Evolutionary conservation across 2,329 filamentous ascomycete genomes (phyloP), one percentile per base, ranked within the genome.

Genomic region (Cladophialophora yegresii): DNA sequence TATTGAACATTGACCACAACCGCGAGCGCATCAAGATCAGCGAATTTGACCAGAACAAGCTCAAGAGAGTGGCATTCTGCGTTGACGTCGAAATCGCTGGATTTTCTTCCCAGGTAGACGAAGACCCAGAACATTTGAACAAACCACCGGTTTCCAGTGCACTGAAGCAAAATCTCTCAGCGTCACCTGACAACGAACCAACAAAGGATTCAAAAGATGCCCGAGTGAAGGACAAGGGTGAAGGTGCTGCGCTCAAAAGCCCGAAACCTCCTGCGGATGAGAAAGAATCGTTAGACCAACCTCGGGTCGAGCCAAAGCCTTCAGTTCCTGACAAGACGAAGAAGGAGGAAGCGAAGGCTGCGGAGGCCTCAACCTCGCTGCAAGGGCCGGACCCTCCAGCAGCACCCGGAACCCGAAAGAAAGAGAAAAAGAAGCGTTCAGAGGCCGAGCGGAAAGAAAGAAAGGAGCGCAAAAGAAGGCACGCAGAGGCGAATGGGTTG

Each of bases 41-140:
- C 4, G 93, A 96, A 70, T 81, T 99, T 54, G 88, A 92, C 69
- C 86, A 89, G 72, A 85, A 86, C 55, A 96, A 95, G 75, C 77
- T 99, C 65, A 86, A 92, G 60, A 87, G 92, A 59, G 95, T 99
- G 0, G 90, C 93, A 0, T 99, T 99, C 73, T 96, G 91, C 71
- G 95, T 99, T 2, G 95, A 99, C 73, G 93, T 99, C 4, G 95
- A 99, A 76, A 96, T 99, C 73, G 93, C 93, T 2, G 91, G 92
- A 0, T 87, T 91, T 73, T 91, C 93, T 26, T 88, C 86, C 71
- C 95, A 96, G 71, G 78, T 81, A 13, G 90, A 95, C 2, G 82
- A 82, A 16, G 76, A 83, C 9, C 78, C 80, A 16, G 78, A 82
- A n/a, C 77, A 76, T 58, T 72, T 72, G 61, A 78, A 74, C 67